A percentile compares a stretch with the other conserved stretches of the same genome.
Evolutionary conservation across 176 grass and related monocot genomes (phyloP).

Genomic region (Hyparrhenia diplandra): DNA sequence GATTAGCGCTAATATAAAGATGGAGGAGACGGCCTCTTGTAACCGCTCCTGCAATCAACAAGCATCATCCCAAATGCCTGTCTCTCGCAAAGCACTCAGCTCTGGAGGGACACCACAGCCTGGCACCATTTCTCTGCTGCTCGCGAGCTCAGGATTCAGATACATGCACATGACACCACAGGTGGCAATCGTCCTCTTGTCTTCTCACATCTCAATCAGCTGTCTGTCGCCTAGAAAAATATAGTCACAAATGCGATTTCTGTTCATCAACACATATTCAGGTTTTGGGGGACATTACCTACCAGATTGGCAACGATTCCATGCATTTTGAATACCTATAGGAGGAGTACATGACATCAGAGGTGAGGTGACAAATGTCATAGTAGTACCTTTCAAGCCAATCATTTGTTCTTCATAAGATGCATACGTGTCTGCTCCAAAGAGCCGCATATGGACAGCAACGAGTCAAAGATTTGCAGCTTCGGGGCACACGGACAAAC

Average conservation of each 20-base stretch:
- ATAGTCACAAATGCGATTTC: background rate
- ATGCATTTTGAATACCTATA: background rate
- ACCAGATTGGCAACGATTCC: slow-evolving; percentile 25
- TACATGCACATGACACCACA: slow-evolving; percentile 20
- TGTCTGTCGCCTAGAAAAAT: background rate
- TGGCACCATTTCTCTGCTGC: background rate
- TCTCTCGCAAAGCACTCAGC: background rate
- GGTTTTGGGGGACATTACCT: slow-evolving; percentile 17
- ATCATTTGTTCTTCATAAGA: background rate
- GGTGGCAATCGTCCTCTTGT: background rate
- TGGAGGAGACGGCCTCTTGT: slow-evolving; percentile 6
- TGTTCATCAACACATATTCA: background rate
- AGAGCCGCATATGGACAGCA: background rate
- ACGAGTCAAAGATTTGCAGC: slow-evolving; percentile 37
- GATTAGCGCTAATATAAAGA: background rate
- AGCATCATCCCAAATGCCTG: background rate
- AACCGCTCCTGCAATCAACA: slow-evolving; percentile 14
- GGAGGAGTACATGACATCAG: slow-evolving; percentile 10
- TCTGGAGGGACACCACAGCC: background rate
- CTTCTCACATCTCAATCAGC: slow-evolving; percentile 16
- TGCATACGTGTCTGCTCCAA: slow-evolving; percentile 11
- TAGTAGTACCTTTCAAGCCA: background rate
- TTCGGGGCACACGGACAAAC: slow-evolving; percentile 30
- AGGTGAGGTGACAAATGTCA: background rate
- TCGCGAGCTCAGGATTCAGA: background rate